These are phyloP conservation scores for Yamagishiella unicocca DNA, from an alignment of 139 green algal genomes.

Conservation along the genomic window DNA sequence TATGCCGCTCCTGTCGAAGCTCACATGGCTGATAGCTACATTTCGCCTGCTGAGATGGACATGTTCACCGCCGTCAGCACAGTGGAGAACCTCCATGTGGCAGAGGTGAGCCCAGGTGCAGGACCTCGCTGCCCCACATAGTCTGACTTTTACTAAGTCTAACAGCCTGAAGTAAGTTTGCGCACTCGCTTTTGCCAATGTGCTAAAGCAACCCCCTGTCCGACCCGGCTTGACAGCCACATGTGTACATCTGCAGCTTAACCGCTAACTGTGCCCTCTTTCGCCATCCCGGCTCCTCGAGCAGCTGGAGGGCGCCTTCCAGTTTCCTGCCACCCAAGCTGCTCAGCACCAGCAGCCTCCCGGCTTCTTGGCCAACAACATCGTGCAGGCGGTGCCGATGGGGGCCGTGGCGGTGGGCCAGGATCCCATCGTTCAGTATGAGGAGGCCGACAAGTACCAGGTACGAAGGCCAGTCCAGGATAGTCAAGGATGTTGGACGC, in stretches of 20 bases:
- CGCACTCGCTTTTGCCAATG: too few relatives aligned
- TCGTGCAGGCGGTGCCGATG: slow-evolving; percentile 25
- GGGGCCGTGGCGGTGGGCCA: slow-evolving; percentile 12
- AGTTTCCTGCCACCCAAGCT: background rate
- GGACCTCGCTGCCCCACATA: background rate
- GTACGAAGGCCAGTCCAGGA: too few relatives aligned
- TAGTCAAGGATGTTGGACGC: too few relatives aligned
- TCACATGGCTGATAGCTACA: too few relatives aligned
- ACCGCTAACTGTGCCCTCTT: background rate
- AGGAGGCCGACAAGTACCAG: slow-evolving; percentile 46
- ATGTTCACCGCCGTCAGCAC: background rate
- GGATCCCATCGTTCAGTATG: slow-evolving; percentile 24
- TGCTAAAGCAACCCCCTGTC: too few relatives aligned
- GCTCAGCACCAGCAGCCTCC: slow-evolving; percentile 23
- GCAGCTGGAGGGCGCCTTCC: slow-evolving; percentile 2
- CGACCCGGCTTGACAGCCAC: too few relatives aligned
- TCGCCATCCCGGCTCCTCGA: background rate
- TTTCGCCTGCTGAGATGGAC: background rate
- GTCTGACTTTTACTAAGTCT: too few relatives aligned
- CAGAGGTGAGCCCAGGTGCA: slow-evolving; percentile 6
- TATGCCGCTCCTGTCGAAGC: too few relatives aligned
- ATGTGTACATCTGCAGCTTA: too few relatives aligned
- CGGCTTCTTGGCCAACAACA: slow-evolving; percentile 41
- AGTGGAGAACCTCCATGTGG: slow-evolving; percentile 15
- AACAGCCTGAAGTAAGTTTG: too few relatives aligned